Percentiles rank a stretch among this genome's conserved stretches.
Evolutionary conservation across 768 basidiomycete species (phyloP).

Genomic region (Lactifluus hygrophoroides): DNA sequence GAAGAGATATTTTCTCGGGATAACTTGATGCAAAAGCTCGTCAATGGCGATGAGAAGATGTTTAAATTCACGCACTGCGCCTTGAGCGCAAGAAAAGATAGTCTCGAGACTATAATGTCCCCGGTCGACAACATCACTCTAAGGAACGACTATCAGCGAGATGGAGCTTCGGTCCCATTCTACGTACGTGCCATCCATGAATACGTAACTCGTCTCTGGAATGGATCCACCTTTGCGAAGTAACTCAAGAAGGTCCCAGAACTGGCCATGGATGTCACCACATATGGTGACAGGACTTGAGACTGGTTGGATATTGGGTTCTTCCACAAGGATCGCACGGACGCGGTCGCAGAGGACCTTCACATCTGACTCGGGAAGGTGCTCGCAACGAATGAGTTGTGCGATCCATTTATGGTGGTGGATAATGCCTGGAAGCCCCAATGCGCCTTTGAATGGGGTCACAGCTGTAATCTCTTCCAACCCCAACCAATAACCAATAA

Average conservation of each 20-base stretch:
- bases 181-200: slow-evolving; percentile 83
- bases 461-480: too few relatives aligned
- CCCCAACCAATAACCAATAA: too few relatives aligned
- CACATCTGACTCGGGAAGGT: slow-evolving; percentile 88
- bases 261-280: slow-evolving; percentile 96
- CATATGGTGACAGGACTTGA: slow-evolving; percentile 91
- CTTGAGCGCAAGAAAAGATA: slow-evolving; percentile 83
- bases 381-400: slow-evolving; percentile 77
- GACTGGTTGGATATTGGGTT: slow-evolving; percentile 96
- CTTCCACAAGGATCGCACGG: slow-evolving; percentile 83
- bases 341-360: slow-evolving; percentile 88
- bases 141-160: slow-evolving; percentile 18
- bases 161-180: slow-evolving; percentile 11
- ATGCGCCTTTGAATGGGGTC: too few relatives aligned
- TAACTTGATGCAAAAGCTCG: slow-evolving; percentile 44
- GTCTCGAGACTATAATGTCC: slow-evolving; percentile 96
- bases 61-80: slow-evolving; percentile 48
- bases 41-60: not conserved
- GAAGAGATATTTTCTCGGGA: slow-evolving; percentile 84
- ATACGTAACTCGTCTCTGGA: slow-evolving; percentile 87
- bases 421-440: slow-evolving; percentile 3
- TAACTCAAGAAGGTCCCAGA: slow-evolving; percentile 92
- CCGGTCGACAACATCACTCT: slow-evolving; percentile 98
- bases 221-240: slow-evolving; percentile 78
- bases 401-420: slow-evolving; percentile 78